A percentile compares a stretch with the other conserved stretches of the same genome.
Conservation (phyloP, 1,284 basidiomycete species). For the Irpex rosettiformis region DNA sequence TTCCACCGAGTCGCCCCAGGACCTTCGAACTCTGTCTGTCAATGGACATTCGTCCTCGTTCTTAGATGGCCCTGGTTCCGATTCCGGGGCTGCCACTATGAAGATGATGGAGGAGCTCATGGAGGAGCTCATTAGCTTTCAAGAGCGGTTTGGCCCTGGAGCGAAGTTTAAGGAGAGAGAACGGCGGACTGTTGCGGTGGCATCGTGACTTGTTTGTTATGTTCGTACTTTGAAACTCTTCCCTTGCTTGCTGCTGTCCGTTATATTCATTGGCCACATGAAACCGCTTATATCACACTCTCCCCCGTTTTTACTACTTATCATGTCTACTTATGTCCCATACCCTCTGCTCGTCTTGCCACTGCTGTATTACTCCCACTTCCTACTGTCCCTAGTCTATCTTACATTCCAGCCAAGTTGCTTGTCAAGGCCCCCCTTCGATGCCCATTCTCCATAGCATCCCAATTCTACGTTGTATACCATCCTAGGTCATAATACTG, state of each 20-base stretch:
- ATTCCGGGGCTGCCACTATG: constrained; percentile 46
- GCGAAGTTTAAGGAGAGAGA: constrained; percentile 56
- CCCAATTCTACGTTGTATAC: not conserved
- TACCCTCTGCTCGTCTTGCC: not conserved
- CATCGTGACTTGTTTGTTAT: constrained; percentile 28
- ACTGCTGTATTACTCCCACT: constrained; percentile 3
- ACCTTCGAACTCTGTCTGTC: constrained; percentile 17
- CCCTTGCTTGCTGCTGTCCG: constrained; percentile 7
- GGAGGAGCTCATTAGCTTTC: constrained; percentile 82
- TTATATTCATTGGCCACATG: constrained; percentile 14
- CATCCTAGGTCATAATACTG: not conserved
- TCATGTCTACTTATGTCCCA: constrained; percentile 1
- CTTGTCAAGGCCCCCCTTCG: not conserved
- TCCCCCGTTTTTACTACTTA: not conserved
- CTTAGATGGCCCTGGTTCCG: constrained; percentile 14
- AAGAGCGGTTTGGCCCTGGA: constrained; percentile 76
- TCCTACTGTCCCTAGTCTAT: constrained; percentile 4
- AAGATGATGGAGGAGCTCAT: constrained; percentile 86
- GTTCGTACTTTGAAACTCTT: constrained; percentile 1
- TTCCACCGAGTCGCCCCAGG: constrained; percentile 18
- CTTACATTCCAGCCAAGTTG: not conserved
- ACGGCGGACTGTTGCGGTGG: constrained; percentile 32
- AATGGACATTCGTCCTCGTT: constrained; percentile 2
- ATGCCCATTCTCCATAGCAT: not conserved
- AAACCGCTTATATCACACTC: no score